Evolutionary conservation across 306 rosid genomes (phyloP).

Genomic region (Amphicarpaea edgeworthii): DNA sequence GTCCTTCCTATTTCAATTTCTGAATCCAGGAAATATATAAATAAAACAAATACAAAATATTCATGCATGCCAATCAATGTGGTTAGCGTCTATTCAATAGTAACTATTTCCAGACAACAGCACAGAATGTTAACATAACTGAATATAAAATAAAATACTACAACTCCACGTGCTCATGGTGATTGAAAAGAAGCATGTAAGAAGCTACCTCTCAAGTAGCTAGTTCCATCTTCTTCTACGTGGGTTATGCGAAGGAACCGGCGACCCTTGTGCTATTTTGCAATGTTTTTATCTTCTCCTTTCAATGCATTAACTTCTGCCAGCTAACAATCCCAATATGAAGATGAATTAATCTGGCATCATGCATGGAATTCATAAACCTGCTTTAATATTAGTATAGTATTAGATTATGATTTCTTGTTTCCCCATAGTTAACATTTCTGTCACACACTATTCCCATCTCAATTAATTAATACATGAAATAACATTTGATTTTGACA

Average conservation of each 20-base stretch:
- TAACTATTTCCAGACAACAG: conserved; percentile 30
- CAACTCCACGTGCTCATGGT: conserved; percentile 56
- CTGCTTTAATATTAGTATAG: conserved; percentile 21
- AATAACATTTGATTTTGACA: conserved; percentile 24
- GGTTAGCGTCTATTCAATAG: conserved; percentile 22
- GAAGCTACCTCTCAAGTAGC: conserved; percentile 46
- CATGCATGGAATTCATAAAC: conserved; percentile 22
- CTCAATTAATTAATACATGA: neutral
- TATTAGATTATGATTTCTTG: conserved; percentile 44
- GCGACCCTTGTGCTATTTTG: conserved; percentile 67
- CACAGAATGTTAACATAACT: conserved; percentile 50
- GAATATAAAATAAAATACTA: conserved; percentile 30
- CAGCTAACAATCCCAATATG: conserved; percentile 80
- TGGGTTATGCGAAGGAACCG: conserved; percentile 71
- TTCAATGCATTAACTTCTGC: conserved; percentile 55
- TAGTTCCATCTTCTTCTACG: conserved; percentile 45
- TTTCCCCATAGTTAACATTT: conserved; percentile 36
- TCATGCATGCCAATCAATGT: conserved; percentile 45
- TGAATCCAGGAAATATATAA: neutral
- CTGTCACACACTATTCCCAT: conserved; percentile 42
- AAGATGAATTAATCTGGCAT: conserved; percentile 30
- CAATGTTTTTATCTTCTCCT: conserved; percentile 31
- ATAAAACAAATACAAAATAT: conserved; percentile 18
- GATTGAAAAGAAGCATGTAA: conserved; percentile 50
- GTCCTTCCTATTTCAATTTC: no score